Conservation (phyloP, 192 early-diverging fungal genomes). For the Mortierella claussenii region DNA sequence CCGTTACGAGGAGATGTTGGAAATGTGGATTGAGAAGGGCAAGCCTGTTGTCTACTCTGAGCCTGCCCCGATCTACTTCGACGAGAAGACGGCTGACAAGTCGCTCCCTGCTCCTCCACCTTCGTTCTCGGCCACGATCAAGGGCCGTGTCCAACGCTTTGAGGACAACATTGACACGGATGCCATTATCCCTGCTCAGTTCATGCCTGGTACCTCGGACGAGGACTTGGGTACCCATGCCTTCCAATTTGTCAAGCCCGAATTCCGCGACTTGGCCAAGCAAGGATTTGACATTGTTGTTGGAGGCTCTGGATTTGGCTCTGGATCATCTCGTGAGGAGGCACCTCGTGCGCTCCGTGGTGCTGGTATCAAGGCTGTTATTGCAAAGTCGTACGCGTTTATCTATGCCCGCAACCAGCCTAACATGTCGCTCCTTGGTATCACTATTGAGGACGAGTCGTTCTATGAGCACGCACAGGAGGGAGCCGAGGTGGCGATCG, state of each 20-base stretch:
- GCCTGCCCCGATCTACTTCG: constrained; percentile 67
- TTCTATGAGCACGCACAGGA: constrained; percentile 83
- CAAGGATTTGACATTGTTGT: constrained; percentile 78
- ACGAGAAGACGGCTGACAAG: constrained; percentile 22
- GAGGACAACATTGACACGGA: constrained; percentile 84
- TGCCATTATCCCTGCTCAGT: constrained; percentile 82
- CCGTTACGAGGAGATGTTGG: constrained; percentile 71
- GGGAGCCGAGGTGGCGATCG: constrained; percentile 74
- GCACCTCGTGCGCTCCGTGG: constrained; percentile 81
- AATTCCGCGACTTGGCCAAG: constrained; percentile 72
- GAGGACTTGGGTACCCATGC: constrained; percentile 75
- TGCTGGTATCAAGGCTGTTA: constrained; percentile 76
- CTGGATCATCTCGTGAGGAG: constrained; percentile 82
- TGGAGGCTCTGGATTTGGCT: constrained; percentile 78
- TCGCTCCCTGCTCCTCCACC: constrained; percentile 33
- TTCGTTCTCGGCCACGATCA: constrained; percentile 61
- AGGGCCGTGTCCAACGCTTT: constrained; percentile 76
- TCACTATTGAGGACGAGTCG: constrained; percentile 75
- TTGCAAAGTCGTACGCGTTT: constrained; percentile 84
- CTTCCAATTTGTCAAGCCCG: constrained; percentile 80
- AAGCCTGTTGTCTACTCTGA: constrained; percentile 69
- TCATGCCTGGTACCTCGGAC: constrained; percentile 77
- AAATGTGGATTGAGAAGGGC: constrained; percentile 74
- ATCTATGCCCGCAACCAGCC: constrained; percentile 88
- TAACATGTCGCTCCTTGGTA: constrained; percentile 84